Conservation (phyloP, 2,329 filamentous ascomycete species). For the Plectosphaerella cucumerina region DNA sequence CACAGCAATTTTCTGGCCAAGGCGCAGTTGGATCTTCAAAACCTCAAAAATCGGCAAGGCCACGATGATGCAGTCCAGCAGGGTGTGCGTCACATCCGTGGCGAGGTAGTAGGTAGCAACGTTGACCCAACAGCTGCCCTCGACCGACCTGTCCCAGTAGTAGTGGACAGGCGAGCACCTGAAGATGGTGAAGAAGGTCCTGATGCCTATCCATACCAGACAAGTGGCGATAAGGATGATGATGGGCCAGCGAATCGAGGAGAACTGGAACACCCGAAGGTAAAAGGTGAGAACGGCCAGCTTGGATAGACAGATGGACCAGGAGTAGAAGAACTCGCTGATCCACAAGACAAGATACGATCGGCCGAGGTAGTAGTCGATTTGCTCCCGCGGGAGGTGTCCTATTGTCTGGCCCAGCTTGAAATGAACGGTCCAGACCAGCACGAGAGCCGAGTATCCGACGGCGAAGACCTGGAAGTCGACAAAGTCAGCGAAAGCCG, state of each 20-base stretch:
- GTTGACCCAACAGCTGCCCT: constrained; percentile 22
- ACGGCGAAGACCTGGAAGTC: background rate
- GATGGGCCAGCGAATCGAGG: constrained; percentile 21
- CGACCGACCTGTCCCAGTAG: constrained; percentile 24
- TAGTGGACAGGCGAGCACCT: constrained; percentile 26
- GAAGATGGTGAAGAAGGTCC: constrained; percentile 25
- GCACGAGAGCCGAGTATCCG: background rate
- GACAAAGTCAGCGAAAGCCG: too few species aligned
- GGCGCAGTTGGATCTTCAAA: constrained; percentile 21
- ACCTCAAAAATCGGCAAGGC: constrained; percentile 25
- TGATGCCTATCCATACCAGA: constrained; percentile 20
- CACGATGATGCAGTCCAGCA: constrained; percentile 26
- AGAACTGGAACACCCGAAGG: constrained; percentile 22
- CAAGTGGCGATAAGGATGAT: constrained; percentile 18
- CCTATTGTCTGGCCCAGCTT: background rate
- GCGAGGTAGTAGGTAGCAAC: constrained; percentile 26
- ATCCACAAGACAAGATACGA: constrained; percentile 18
- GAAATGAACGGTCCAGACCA: background rate
- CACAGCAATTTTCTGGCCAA: constrained; percentile 21
- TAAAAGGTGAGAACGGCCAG: constrained; percentile 24
- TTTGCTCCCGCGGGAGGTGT: background rate
- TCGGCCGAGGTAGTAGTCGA: constrained; percentile 6
- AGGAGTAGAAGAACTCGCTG: constrained; percentile 21
- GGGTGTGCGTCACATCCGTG: constrained; percentile 22
- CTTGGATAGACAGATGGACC: constrained; percentile 22